Percentiles rank a stretch among this genome's conserved stretches.
phyloP scores from a whole-genome alignment of 2,329 filamentous ascomycete genomes.

The Cordyceps javanica region DNA sequence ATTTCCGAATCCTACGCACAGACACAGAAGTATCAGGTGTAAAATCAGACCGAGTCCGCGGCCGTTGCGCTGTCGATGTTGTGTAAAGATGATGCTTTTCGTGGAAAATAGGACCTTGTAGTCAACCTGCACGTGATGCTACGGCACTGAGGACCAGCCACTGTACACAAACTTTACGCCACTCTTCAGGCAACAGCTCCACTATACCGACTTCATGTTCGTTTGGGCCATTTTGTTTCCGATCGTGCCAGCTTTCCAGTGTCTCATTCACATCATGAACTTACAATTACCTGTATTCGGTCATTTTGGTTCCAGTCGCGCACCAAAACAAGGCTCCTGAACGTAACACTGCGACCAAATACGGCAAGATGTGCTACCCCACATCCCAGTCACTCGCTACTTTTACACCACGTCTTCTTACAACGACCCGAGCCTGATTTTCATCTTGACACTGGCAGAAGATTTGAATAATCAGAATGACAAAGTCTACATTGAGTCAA shows the following conservation, averaged over 20 bases:
- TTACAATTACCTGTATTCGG: neutral
- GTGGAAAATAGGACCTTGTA: neutral
- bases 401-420: neutral
- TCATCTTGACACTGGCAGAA: neutral
- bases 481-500: neutral
- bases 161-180: neutral
- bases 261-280: too few species aligned
- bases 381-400: neutral
- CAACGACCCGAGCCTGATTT: neutral
- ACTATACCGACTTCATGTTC: neutral
- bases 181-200: slow-evolving; percentile 5
- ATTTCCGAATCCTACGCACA: neutral
- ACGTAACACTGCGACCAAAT: neutral
- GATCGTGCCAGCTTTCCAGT: too few species aligned
- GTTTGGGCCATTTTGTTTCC: neutral
- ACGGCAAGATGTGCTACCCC: slow-evolving; percentile 1
- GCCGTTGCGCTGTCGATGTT: neutral
- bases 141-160: neutral
- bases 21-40: neutral
- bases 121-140: slow-evolving; percentile 1
- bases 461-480: neutral
- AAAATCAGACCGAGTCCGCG: neutral
- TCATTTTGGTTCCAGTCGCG: too few species aligned
- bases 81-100: neutral
- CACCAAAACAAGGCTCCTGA: neutral